These are phyloP conservation scores for Trametopsis cervina DNA, from an alignment of 768 basidiomycete genomes.

Conservation along the genomic window DNA sequence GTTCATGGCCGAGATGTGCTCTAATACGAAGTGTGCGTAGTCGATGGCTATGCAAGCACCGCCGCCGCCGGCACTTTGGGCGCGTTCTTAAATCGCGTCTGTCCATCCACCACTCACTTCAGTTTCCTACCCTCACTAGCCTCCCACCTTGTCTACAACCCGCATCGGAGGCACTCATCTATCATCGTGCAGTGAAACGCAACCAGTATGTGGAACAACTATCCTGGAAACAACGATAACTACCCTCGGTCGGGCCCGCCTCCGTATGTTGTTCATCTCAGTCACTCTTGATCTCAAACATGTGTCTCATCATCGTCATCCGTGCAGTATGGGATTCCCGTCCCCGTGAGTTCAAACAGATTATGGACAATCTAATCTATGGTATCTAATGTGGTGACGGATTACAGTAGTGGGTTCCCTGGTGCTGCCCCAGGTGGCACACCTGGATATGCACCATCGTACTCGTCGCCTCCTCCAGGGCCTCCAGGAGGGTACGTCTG, in stretches of 20 bases:
- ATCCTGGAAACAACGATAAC: slow-evolving; percentile 14
- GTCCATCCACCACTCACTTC: too few species aligned
- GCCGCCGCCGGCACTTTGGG: too few species aligned
- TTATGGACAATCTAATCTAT: neutral
- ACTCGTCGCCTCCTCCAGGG: slow-evolving; percentile 17
- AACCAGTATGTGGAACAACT: slow-evolving; percentile 15
- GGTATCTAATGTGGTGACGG: neutral
- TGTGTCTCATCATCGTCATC: neutral
- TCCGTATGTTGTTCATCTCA: slow-evolving; percentile 8
- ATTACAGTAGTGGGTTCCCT: slow-evolving; percentile 8
- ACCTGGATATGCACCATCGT: slow-evolving; percentile 17
- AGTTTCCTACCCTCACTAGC: too few species aligned
- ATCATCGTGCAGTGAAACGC: too few species aligned
- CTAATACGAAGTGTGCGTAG: too few species aligned
- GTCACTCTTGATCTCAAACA: neutral
- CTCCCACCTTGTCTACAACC: too few species aligned
- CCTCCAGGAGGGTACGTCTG: slow-evolving; percentile 14
- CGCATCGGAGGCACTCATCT: too few species aligned
- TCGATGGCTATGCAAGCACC: too few species aligned
- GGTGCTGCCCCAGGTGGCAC: slow-evolving; percentile 4
- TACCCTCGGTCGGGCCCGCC: slow-evolving; percentile 9
- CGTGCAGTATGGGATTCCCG: slow-evolving; percentile 8
- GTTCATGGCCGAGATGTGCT: too few species aligned
- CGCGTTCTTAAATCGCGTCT: too few species aligned
- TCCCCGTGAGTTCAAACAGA: slow-evolving; percentile 11